Evolutionary conservation across 2,329 filamentous ascomycete genomes (phyloP), one percentile per base, ranked within the genome.

Genomic region (Huntiella savannae): DNA sequence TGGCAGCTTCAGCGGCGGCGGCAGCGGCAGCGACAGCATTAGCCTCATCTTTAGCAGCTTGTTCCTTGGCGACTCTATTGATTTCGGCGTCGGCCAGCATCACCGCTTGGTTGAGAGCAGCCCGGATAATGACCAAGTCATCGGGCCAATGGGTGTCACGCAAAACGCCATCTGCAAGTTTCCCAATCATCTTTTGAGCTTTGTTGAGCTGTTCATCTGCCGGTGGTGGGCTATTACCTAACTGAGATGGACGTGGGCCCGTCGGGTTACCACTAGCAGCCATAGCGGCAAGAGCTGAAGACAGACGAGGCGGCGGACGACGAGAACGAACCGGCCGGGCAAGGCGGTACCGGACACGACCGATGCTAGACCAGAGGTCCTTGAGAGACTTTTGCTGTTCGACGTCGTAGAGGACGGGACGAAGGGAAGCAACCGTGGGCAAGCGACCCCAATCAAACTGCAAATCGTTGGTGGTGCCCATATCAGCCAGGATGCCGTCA

Each of bases 161-260:
- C 10, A 49, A 38, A 28, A 49, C 38, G 33, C 45, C 45, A 34
- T 49, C 47, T n/a, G 41, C 39, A 5, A 49, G 33, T 10, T 39
- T 19, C n/a, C 45, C 37, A 15, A 49, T 28, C 3, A 38, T 45
- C 28, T 45, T 45, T 33, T 49, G 47, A 4, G 41, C 47, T 34
- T 49, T 49, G 42, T 39, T 49, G 5, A 49, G 43, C 13, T 49
- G 47, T 28, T 49, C 42, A 12, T 49, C 47, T 12, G 47, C 47
- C 2, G 47, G 47, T 12, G 47, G 47, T 17, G 47, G 37, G n/a
- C 36, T 13, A 13, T 38, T 43, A 5, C 15, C n/a, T 19, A 12
- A n/a, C 10, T 32, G 33, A 15, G 40, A 8, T 11, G 22, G 16
- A 33, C 35, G 40, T 5, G 46, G 46, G 6, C 40, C 35, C 7